Conservation (phyloP, 129 eudicot species). For the Tagetes erecta region DNA sequence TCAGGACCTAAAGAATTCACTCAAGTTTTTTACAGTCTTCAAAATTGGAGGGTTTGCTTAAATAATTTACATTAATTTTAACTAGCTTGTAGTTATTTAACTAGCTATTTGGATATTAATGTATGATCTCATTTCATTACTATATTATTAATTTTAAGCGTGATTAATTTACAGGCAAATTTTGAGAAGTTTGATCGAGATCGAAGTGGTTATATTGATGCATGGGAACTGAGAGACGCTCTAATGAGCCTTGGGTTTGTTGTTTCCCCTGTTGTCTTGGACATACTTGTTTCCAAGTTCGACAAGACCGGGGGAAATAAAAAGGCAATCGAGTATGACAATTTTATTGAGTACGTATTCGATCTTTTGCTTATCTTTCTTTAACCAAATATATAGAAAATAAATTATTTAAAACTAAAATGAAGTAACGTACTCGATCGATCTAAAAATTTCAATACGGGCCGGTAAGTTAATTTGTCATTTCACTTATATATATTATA, state of each 20-base stretch:
- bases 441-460: too few relatives aligned
- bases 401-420: too few relatives aligned
- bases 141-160: too few relatives aligned
- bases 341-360: constrained; percentile 75
- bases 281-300: constrained; percentile 66
- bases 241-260: constrained; percentile 62
- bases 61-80: not conserved
- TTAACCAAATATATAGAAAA: too few relatives aligned
- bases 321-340: constrained; percentile 75
- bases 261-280: constrained; percentile 52
- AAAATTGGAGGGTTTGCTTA: constrained; percentile 73
- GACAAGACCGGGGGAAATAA: constrained; percentile 61
- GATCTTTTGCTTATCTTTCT: not conserved
- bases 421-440: too few relatives aligned
- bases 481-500: too few relatives aligned
- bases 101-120: too few relatives aligned
- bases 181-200: constrained; percentile 79
- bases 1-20: constrained; percentile 83
- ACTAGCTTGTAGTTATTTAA: not conserved
- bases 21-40: constrained; percentile 66
- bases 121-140: too few relatives aligned
- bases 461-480: too few relatives aligned
- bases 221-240: constrained; percentile 66
- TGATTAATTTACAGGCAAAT: constrained; percentile 35
- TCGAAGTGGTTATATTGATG: constrained; percentile 70